These are phyloP conservation scores for Aeminium ludgeri DNA, from an alignment of 495 filamentous ascomycete genomes.

Conservation along the genomic window DNA sequence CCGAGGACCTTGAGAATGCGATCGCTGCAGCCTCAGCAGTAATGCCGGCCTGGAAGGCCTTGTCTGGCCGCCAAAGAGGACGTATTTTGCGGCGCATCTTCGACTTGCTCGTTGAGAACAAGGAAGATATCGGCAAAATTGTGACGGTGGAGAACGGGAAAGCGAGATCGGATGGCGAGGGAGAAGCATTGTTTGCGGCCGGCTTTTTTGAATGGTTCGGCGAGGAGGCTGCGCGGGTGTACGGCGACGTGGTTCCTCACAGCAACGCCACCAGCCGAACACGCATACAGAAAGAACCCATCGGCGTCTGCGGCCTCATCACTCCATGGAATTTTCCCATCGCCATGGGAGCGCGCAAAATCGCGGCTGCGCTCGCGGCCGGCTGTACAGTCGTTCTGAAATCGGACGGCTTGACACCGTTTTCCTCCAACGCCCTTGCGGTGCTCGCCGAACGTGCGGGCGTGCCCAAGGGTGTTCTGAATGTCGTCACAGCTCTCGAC, in stretches of 20 bases:
- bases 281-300: constrained; percentile 4
- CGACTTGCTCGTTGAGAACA: constrained; percentile 5
- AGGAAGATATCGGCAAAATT: constrained; percentile 11
- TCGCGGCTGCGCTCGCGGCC: constrained; percentile 67
- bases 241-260: constrained; percentile 13
- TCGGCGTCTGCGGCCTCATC: constrained; percentile 13
- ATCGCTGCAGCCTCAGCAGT: background rate
- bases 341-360: constrained; percentile 83
- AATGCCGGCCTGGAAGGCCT: background rate
- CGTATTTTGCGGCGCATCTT: constrained; percentile 4
- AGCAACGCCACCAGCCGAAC: background rate
- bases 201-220: constrained; percentile 18
- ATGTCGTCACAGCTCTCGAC: constrained; percentile 54
- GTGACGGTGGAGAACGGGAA: constrained; percentile 19
- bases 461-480: constrained; percentile 70
- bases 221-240: constrained; percentile 12
- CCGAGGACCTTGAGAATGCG: background rate
- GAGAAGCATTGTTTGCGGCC: constrained; percentile 17
- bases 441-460: constrained; percentile 71
- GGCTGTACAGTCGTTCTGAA: constrained; percentile 79
- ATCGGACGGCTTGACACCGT: constrained; percentile 71
- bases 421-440: constrained; percentile 65
- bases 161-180: constrained; percentile 14
- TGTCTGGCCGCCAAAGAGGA: constrained; percentile 1
- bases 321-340: constrained; percentile 75